Evolutionary conservation across 225 moss, liverwort and hornwort genomes (phyloP), one percentile per base, ranked within the genome.

Genomic region (Physcomitrellopsis africana): DNA sequence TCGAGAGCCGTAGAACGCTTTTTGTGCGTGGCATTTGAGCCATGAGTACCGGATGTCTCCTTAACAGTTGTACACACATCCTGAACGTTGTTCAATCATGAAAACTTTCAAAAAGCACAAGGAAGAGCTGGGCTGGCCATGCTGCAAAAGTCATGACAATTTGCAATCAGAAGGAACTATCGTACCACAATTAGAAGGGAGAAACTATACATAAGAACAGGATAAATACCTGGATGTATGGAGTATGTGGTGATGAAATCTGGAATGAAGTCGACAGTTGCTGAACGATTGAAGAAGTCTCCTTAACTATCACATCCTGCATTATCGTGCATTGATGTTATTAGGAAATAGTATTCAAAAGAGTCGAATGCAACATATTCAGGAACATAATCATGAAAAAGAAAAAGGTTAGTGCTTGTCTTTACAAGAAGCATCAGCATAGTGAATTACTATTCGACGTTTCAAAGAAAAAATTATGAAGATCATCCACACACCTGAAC

Each of bases 291-390:
- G 70, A 80, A 47, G 77, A 91, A 20, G 87, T 86, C 67, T 78
- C 78, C 49, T 70, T 75, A 45, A 81, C 88, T 67, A 85, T 81
- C 64, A 82, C 85, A 67, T 91, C 91, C 93, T 94, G 82, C 29
- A 79, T 56, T 59, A 65, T 24, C 51, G 37, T 10, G 49, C 20
- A 64, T 23, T 60, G 15, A 2, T 58, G 18, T 18, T 41, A 74
- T 56, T 37, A 74, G 41, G 3, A 18, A 59, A 23, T 3, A 70
- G 5, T 29, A 45, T 51, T 3, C 14, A 23, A 23, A 78, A 48
- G 16, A 17, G 41, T 60, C 23, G 11, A 69, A 51, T 69, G n/a
- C 9, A 51, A 42, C 43, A 24, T 51, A 51, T 9, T 43, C 24
- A 47, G 10, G 19, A 49, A 62, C 16, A 56, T 7, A 22, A 51